Conservation (phyloP, 345 rosid genomes). For the Eucalyptus rudis region DNA sequence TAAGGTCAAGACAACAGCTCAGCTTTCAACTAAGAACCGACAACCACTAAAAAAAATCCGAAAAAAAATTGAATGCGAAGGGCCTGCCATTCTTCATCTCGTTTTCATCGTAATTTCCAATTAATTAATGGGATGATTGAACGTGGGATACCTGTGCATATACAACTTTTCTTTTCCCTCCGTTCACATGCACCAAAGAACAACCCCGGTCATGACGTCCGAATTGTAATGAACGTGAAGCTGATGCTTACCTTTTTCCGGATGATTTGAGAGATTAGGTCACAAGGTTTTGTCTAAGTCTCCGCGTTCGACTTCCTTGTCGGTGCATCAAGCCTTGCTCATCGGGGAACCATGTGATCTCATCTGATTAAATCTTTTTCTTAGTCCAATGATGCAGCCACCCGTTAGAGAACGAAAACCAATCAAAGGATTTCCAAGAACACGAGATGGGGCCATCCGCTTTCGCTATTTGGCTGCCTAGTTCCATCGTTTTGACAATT, state of each 20-base stretch:
- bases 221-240: no score
- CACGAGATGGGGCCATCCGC: background rate
- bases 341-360: background rate
- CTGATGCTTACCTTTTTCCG: background rate
- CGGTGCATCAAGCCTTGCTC: background rate
- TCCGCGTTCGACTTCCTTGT: background rate
- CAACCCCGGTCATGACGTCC: background rate
- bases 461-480: background rate
- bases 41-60: background rate
- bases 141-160: background rate
- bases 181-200: background rate
- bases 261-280: background rate
- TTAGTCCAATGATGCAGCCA: background rate
- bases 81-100: background rate
- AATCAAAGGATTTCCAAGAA: background rate
- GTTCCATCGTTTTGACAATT: background rate
- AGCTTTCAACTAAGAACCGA: background rate
- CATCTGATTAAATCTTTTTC: background rate
- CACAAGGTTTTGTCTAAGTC: background rate
- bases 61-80: background rate
- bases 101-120: background rate
- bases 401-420: background rate
- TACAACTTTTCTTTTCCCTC: background rate
- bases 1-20: background rate
- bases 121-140: background rate